Evolutionary conservation across 176 grass and related monocot genomes (phyloP), one percentile per base, ranked within the genome.

Genomic region (Dactylis glomerata): DNA sequence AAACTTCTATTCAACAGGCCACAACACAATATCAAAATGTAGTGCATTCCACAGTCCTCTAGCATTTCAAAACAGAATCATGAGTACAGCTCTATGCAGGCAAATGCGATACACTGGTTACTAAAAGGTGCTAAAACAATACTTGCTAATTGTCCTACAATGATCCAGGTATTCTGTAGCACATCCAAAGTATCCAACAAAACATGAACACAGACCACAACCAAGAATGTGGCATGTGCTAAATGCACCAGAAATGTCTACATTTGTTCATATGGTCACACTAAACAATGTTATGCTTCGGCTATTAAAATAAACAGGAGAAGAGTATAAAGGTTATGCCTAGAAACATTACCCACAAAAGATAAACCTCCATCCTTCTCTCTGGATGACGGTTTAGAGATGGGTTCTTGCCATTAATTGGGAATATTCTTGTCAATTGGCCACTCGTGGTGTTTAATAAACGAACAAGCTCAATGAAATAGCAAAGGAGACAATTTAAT

Each of bases 61-160:
- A 42, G 24, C 13, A 62, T 78, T 75, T 34, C 20, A 50, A 85
- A 50, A 81, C n/a, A 79, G 80, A 89, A 85, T 31, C 41, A 75
- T 3, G 15, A 41, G 45, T 38, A 76, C 15, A 75, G 23, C 10
- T 41, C 62, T 33, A 79, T 75, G 57, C 20, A 68, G 58, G n/a
- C 79, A 73, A 47, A 33, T 34, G 8, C 64, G 52, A 54, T 10
- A 67, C 1, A 10, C 30, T 68, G 4, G 19, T 58, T 73, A 73
- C 33, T 44, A 75, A 13, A 69, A 72, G 8, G 38, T 28, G 52
- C 19, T 56, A 83, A 80, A 64, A 34, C 4, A 66, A 46, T 37
- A 54, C 63, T 73, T 6, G 34, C 30, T 59, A 50, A 46, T 23
- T 37, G 9, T 58, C 36, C 14, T 54, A 80, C 57, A 84, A 30